Evolutionary conservation across 805 yeast genomes (phyloP), one percentile per base, ranked within the genome.

Genomic region (Wickerhamomyces xylosicus): DNA sequence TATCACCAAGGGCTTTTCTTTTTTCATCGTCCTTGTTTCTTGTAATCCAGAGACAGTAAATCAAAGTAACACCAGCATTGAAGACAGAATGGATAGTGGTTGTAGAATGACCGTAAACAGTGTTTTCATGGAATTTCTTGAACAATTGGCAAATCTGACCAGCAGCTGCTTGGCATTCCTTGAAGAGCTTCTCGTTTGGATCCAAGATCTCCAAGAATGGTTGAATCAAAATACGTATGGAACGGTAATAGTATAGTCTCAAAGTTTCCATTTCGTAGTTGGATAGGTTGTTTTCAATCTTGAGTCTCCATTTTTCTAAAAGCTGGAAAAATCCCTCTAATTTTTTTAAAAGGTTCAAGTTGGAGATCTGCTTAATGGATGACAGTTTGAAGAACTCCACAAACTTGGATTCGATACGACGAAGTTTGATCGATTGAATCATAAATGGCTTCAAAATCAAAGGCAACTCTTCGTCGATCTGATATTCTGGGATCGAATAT

Each of bases 81-180:
- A 78, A 78, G 10, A 74, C 76, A 0, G 82, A 74, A 50, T 78
- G 84, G 33, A 78, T 75, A 11, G 81, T 78, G 25, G 79, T 69
- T 0, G 79, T 76, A 1, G 83, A 74, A 50, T 75, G 81, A 3
- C 84, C 84, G 39, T 64, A 62, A 2, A 72, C 73, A 0, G 82
- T 74, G 47, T 70, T 73, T 49, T 76, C 77, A 54, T 75, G 81
- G 52, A 74, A 77, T 13, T 71, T 75, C 45, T 77, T 74, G 52
- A 76, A 74, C 19, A 77, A 61, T 46, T 74, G 81, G 50, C 84
- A 77, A 31, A 78, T 72, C 52, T 76, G 80, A 20, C 84, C 85
- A 1, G 84, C 82, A 19, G 82, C 83, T 2, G 79, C 79, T 50
- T 77, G 84, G 53, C 85, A 78, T 54, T 77, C 82, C 38, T 69